Conservation (phyloP, 2,329 filamentous ascomycete genomes). For the Cladorrhinum sp. region DNA sequence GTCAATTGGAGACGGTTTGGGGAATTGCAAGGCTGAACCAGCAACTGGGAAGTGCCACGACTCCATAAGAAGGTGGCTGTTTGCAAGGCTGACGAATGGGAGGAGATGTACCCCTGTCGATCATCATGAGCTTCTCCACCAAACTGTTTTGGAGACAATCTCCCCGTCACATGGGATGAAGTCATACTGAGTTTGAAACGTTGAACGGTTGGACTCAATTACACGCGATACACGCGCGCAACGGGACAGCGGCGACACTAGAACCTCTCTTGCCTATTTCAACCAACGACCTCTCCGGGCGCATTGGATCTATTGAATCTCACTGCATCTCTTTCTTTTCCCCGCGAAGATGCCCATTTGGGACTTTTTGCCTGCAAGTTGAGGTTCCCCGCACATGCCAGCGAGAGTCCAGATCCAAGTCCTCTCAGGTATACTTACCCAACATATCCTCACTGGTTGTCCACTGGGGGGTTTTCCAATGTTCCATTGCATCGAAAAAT, state of each 20-base stretch:
- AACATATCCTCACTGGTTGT: not conserved
- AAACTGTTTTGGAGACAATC: not conserved
- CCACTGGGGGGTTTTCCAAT: not conserved
- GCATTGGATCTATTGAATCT: not conserved
- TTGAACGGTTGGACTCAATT: not conserved
- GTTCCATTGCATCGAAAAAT: not conserved
- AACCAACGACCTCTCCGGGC: not conserved
- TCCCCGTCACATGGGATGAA: not conserved
- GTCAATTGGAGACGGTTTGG: not conserved
- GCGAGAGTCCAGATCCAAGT: too few relatives aligned
- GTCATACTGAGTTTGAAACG: not conserved
- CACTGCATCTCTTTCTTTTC: not conserved
- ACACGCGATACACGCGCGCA: not conserved
- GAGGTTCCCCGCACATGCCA: not conserved
- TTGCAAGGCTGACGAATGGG: slow-evolving; percentile 25
- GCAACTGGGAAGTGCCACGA: slow-evolving; percentile 17
- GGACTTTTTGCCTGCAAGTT: not conserved
- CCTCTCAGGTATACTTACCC: too few relatives aligned
- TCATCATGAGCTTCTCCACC: slow-evolving; percentile 2
- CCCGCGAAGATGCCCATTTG: not conserved
- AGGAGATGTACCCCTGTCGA: slow-evolving; percentile 10
- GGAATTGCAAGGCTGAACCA: slow-evolving; percentile 12
- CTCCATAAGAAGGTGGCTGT: slow-evolving; percentile 14
- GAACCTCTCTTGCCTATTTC: not conserved
- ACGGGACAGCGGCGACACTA: not conserved